phyloP scores from a whole-genome alignment of 805 yeast genomes.

The Phaffomyces thermotolerans region DNA sequence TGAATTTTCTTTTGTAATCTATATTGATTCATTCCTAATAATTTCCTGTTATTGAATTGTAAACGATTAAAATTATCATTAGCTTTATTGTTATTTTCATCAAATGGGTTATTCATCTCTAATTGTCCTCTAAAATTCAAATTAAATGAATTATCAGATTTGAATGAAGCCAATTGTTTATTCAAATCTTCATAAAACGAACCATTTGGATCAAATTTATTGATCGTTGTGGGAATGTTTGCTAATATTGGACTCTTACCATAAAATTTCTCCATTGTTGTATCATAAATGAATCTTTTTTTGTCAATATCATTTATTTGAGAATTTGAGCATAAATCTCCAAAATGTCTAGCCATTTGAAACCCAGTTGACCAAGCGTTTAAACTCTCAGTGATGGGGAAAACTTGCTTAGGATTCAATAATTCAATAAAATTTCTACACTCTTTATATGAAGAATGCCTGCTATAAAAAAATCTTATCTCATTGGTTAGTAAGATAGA shows the following conservation, averaged over 20 bases:
- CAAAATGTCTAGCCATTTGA: constrained; percentile 34
- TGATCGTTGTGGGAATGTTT: neutral
- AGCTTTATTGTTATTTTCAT: neutral
- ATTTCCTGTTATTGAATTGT: neutral
- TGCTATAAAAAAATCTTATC: constrained; percentile 33
- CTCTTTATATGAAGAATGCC: constrained; percentile 43
- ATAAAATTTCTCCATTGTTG: constrained; percentile 1
- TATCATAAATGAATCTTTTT: constrained; percentile 9
- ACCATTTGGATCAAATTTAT: constrained; percentile 6
- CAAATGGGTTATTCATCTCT: constrained; percentile 1
- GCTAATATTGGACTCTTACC: constrained; percentile 2
- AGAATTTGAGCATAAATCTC: constrained; percentile 24
- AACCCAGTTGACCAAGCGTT: constrained; percentile 33
- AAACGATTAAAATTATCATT: neutral
- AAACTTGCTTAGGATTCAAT: constrained; percentile 35
- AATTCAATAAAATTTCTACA: constrained; percentile 27
- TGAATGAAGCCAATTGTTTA: no score
- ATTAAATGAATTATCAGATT: neutral
- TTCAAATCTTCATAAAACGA: constrained; percentile 2
- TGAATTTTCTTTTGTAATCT: neutral
- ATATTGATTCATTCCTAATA: constrained; percentile 6
- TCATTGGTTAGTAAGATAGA: constrained; percentile 29
- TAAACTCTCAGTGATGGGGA: constrained; percentile 33
- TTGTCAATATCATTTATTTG: neutral
- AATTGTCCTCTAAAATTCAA: constrained; percentile 2